Evolutionary conservation across 2,329 filamentous ascomycete species (phyloP).

Genomic region (Cladosporium sp.): DNA sequence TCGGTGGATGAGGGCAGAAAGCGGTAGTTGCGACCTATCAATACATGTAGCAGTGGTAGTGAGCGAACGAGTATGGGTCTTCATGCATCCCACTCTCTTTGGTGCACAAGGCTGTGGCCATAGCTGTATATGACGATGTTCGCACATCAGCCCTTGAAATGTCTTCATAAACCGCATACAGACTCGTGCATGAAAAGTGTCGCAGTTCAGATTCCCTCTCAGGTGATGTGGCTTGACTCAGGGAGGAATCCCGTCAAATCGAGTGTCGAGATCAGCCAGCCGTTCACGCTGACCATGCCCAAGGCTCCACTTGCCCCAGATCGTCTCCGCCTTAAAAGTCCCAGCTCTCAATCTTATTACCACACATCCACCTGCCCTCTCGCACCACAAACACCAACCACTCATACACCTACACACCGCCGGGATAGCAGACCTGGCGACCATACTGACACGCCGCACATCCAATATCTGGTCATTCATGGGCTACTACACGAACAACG

Average conservation of each 20-base stretch:
- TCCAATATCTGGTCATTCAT: constrained; percentile 7
- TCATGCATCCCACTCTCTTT: background rate
- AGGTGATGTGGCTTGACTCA: constrained; percentile 5
- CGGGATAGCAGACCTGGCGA: constrained; percentile 10
- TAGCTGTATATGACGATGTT: background rate
- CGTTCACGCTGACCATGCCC: constrained; percentile 2
- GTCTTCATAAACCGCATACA: background rate
- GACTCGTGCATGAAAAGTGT: background rate
- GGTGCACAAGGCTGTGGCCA: background rate
- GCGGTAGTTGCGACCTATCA: background rate
- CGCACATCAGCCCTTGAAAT: background rate
- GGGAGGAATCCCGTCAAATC: background rate
- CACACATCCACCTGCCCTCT: background rate
- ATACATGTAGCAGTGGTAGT: background rate
- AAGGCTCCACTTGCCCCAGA: constrained; percentile 6
- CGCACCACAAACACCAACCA: background rate
- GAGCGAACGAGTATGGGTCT: background rate
- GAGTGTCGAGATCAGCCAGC: background rate
- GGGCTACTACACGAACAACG: constrained; percentile 19
- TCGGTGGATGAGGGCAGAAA: background rate
- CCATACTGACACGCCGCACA: background rate
- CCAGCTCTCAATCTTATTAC: constrained; percentile 5
- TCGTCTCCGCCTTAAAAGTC: constrained; percentile 3
- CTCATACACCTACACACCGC: background rate
- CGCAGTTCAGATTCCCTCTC: background rate